Percentiles rank a stretch among this genome's conserved stretches.
phyloP scores from a whole-genome alignment of 257 asterid genomes.

The Forsythia viridissima region DNA sequence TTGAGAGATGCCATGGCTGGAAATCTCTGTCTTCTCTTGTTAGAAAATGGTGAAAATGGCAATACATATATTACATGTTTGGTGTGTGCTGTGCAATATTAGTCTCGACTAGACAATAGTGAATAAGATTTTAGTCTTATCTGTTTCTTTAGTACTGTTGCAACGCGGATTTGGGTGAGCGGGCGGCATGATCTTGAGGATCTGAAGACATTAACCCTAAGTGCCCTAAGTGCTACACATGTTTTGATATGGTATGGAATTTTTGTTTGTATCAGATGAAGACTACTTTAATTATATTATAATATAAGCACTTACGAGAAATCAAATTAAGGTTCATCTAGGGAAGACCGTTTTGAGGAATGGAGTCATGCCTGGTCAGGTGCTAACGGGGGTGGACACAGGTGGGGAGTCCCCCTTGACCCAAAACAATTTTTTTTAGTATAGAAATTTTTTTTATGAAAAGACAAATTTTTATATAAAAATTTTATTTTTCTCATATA shows the following conservation, averaged over 20 bases:
- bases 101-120: not conserved
- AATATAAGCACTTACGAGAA: no score
- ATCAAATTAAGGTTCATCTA: no score
- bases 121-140: not conserved
- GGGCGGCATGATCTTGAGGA: not conserved
- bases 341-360: no score
- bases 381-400: no score
- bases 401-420: no score
- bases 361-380: no score
- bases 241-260: not conserved
- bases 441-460: no score
- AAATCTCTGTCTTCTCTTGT: not conserved
- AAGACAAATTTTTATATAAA: no score
- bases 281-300: not conserved
- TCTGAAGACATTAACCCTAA: no score
- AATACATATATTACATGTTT: not conserved
- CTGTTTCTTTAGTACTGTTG: not conserved
- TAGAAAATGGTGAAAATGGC: not conserved
- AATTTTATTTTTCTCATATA: no score
- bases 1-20: not conserved
- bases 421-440: no score
- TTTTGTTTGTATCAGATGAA: not conserved
- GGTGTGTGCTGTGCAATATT: not conserved
- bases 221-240: not conserved
- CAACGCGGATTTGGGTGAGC: not conserved